Conservation (phyloP, 306 rosid genomes). For the Lathyrus oleraceus region DNA sequence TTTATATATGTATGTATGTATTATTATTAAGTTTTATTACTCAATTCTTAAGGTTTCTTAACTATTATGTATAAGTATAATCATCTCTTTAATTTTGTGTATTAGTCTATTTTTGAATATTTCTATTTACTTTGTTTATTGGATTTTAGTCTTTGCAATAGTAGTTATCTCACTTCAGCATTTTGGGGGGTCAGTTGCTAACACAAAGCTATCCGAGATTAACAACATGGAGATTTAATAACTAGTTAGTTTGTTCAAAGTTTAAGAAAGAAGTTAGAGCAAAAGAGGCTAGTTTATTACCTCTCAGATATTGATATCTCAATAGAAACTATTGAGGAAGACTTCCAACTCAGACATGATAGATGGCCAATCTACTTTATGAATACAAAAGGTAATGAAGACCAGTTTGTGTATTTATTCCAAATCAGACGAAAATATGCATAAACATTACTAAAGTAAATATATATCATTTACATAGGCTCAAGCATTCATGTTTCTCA, state of each 20-base stretch:
- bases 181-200: no score
- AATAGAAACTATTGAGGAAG: slow-evolving; percentile 32
- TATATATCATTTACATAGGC: slow-evolving; percentile 1
- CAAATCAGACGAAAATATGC: neutral
- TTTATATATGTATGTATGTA: no score
- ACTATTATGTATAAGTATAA: no score
- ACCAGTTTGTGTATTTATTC: neutral
- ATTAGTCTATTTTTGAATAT: no score
- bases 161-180: no score
- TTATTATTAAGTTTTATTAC: no score
- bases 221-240: no score
- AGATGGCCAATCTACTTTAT: slow-evolving; percentile 38
- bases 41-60: no score
- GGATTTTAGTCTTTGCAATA: no score
- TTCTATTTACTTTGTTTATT: no score
- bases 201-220: no score
- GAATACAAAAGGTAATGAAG: slow-evolving; percentile 23
- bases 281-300: slow-evolving; percentile 42
- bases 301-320: slow-evolving; percentile 36
- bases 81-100: no score
- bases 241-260: slow-evolving; percentile 12
- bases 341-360: slow-evolving; percentile 35
- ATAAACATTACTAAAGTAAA: slow-evolving; percentile 21
- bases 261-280: neutral
- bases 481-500: slow-evolving; percentile 5